Evolutionary conservation across 2,329 filamentous ascomycete genomes (phyloP).

Genomic region (Trichophyton rubrum): DNA sequence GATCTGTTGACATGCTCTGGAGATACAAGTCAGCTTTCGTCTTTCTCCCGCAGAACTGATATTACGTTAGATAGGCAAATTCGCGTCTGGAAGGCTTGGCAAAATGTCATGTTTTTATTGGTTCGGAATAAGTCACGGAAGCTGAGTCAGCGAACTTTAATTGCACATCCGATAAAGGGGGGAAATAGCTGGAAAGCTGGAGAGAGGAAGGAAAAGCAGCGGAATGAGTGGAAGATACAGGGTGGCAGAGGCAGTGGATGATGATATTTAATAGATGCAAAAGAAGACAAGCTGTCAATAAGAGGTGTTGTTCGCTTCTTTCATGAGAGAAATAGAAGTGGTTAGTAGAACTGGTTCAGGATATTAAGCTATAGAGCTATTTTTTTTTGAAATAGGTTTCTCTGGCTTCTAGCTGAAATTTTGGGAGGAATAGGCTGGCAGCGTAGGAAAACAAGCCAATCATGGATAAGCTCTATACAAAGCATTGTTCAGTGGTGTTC

Average conservation of each 20-base stretch:
- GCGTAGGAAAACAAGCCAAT: background rate
- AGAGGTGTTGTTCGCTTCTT: background rate
- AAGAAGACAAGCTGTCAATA: background rate
- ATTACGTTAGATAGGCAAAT: constrained; percentile 4
- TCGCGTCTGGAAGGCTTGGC: constrained; percentile 1
- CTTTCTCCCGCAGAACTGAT: background rate
- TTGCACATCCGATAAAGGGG: background rate
- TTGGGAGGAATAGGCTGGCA: background rate
- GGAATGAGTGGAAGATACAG: background rate
- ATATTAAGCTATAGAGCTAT: background rate
- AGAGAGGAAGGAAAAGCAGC: background rate
- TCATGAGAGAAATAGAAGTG: background rate
- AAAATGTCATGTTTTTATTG: background rate
- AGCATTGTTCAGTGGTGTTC: background rate
- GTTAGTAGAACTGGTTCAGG: background rate
- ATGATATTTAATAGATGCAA: background rate
- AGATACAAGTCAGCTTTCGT: background rate
- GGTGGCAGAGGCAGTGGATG: background rate
- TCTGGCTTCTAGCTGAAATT: background rate
- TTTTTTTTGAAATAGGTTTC: background rate
- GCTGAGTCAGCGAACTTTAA: background rate
- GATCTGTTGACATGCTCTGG: background rate
- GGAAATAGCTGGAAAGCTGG: background rate
- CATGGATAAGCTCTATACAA: background rate
- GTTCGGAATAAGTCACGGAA: background rate